phyloP scores from a whole-genome alignment of 495 filamentous ascomycete genomes.

The Lasiosphaeriaceae sp. region DNA sequence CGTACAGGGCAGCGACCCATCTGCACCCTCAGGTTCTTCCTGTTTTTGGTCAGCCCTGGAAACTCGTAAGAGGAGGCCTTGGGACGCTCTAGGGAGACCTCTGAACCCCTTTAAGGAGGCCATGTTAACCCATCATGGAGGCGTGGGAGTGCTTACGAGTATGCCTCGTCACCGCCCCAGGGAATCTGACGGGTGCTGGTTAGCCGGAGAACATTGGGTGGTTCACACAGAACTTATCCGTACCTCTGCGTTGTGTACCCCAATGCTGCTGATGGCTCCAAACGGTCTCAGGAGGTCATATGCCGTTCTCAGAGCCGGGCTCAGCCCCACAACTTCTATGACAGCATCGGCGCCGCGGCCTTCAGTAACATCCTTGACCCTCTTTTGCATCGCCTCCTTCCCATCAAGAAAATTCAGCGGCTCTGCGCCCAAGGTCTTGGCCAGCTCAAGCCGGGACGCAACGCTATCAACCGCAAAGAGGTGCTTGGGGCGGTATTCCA shows the following conservation, averaged over 20 bases:
- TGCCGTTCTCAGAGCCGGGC: constrained; percentile 73
- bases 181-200: constrained; percentile 58
- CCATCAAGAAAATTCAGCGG: constrained; percentile 75
- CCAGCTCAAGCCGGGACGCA: constrained; percentile 70
- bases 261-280: constrained; percentile 82
- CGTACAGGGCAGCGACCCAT: constrained; percentile 94
- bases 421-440: constrained; percentile 75
- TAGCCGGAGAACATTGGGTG: neutral
- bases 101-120: too few relatives aligned
- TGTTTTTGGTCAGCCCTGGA: constrained; percentile 15
- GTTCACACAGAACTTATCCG: constrained; percentile 49
- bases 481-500: constrained; percentile 75
- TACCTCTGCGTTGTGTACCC: constrained; percentile 88
- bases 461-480: constrained; percentile 85
- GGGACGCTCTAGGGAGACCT: too few relatives aligned
- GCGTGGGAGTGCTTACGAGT: constrained; percentile 45
- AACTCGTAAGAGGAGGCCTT: too few relatives aligned
- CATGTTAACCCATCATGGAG: too few relatives aligned
- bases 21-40: constrained; percentile 84
- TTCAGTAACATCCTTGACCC: constrained; percentile 72
- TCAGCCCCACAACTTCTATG: constrained; percentile 87
- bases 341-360: constrained; percentile 87
- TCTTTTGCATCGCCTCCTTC: constrained; percentile 59
- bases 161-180: constrained; percentile 77
- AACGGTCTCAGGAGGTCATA: constrained; percentile 86